Conservation (phyloP, 768 basidiomycete genomes). For the Tulasnella sp. region DNA sequence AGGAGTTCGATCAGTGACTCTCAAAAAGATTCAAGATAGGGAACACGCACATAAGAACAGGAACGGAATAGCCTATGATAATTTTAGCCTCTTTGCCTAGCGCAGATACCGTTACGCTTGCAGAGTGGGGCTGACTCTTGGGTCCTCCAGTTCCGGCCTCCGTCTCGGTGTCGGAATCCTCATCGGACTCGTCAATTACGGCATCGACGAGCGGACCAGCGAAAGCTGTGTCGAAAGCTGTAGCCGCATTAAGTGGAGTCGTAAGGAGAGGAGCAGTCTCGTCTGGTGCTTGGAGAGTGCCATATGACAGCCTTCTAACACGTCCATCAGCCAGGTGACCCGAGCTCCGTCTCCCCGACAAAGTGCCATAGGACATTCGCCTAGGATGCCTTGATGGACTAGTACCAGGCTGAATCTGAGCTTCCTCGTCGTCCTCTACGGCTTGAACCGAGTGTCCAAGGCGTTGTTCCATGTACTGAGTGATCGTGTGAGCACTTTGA, state of each 20-base stretch:
- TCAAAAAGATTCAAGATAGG: background rate
- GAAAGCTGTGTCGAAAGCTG: background rate
- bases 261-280: background rate
- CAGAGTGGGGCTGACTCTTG: background rate
- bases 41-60: slow-evolving; percentile 53
- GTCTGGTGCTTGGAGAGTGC: background rate
- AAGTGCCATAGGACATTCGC: background rate
- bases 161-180: background rate
- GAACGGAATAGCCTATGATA: slow-evolving; percentile 56
- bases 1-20: slow-evolving; percentile 26
- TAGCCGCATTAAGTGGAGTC: background rate
- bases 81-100: slow-evolving; percentile 51
- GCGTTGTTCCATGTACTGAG: slow-evolving; percentile 10
- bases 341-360: background rate
- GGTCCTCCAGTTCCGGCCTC: background rate
- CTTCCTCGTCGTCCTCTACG: slow-evolving; percentile 9
- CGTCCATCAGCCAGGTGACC: background rate
- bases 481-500: slow-evolving; percentile 11
- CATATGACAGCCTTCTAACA: background rate
- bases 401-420: background rate
- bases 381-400: background rate
- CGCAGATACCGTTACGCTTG: background rate
- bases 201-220: background rate
- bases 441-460: background rate
- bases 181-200: background rate